Base-by-base conservation (phyloP, 495 filamentous ascomycete genomes). In the Aspergillus sparsus region DNA sequence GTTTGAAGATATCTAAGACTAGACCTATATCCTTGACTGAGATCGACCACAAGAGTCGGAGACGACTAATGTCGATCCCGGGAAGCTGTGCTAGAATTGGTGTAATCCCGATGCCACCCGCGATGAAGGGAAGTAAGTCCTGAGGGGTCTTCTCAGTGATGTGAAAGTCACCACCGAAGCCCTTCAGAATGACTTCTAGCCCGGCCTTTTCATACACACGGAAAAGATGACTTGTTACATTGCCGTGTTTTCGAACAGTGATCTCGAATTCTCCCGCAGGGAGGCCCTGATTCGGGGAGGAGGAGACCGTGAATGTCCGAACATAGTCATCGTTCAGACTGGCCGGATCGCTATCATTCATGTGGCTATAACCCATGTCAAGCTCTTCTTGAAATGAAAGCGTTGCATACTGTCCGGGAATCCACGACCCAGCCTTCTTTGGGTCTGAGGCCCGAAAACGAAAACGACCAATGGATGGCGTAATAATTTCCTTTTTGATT, bases 301-400 rank as follows among this genome's bases (percentile, higher is more conserved):
- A 89, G 0, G 85, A 88, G 6, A 93, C 78, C 4, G 89, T 94
- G 66, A 94, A 94, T 0, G 90, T 93, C 37, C 91, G 78, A 16
- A 92, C 74, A 63, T 85, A 93, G 66, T 96, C 89, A 62, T 94
- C 90, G 62, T 94, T 96, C 45, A 94, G 67, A 62, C 83, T 88
- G 62, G 77, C 77, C 12, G 90, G 90, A 58, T 93, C 90, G 41
- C 85, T 83, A 55, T 93, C 87, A 2, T 85, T 76, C 91, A 94
- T 94, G 67, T 94, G 91, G 51, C 77, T 83, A 68, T 89, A 96
- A 5, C 90, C 91, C 47, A 78, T 69, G 58, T 88, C 82, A 4
- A 93, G 72, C 62, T 90, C 83, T 4, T 79, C 69, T 41, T 78
- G 73, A 60, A 94, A 91, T 59, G 86, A 84, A 7, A 95, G 68